Conservation (phyloP, 352 stramenopile genomes). For the Peronospora destructor region DNA sequence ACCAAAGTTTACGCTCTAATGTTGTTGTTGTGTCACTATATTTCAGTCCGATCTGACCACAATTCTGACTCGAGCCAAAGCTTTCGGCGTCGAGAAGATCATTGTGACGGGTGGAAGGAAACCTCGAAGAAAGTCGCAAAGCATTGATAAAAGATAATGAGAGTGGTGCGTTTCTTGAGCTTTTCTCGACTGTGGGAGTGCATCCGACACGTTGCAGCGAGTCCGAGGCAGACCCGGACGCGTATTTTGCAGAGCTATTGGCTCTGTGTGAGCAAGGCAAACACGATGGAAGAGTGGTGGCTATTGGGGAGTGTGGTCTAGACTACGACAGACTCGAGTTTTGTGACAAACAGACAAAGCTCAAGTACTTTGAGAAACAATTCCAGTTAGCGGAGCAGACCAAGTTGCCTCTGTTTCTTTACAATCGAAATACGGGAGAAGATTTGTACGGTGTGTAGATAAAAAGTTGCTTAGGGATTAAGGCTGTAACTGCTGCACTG, state of each 20-base stretch:
- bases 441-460: slow-evolving; percentile 84
- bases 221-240: slow-evolving; percentile 62
- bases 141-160: slow-evolving; percentile 27
- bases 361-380: slow-evolving; percentile 90
- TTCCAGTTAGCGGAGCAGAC: slow-evolving; percentile 83
- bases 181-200: slow-evolving; percentile 74
- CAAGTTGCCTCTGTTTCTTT: slow-evolving; percentile 92
- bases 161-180: slow-evolving; percentile 16
- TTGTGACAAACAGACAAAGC: slow-evolving; percentile 86
- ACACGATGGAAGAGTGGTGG: slow-evolving; percentile 71
- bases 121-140: slow-evolving; percentile 34
- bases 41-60: slow-evolving; percentile 73
- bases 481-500: not conserved
- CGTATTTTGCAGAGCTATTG: slow-evolving; percentile 57
- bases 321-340: slow-evolving; percentile 97
- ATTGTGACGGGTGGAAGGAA: slow-evolving; percentile 88
- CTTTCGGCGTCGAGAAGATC: slow-evolving; percentile 84
- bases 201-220: slow-evolving; percentile 92
- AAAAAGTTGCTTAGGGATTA: not conserved
- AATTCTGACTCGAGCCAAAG: slow-evolving; percentile 82
- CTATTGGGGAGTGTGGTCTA: slow-evolving; percentile 94
- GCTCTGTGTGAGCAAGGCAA: slow-evolving; percentile 51
- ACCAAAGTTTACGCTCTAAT: slow-evolving; percentile 4
- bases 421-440: slow-evolving; percentile 91
- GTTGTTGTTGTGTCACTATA: not conserved